phyloP scores from a whole-genome alignment of 192 early-diverging fungal species.

The Linnemannia hyalina region DNA sequence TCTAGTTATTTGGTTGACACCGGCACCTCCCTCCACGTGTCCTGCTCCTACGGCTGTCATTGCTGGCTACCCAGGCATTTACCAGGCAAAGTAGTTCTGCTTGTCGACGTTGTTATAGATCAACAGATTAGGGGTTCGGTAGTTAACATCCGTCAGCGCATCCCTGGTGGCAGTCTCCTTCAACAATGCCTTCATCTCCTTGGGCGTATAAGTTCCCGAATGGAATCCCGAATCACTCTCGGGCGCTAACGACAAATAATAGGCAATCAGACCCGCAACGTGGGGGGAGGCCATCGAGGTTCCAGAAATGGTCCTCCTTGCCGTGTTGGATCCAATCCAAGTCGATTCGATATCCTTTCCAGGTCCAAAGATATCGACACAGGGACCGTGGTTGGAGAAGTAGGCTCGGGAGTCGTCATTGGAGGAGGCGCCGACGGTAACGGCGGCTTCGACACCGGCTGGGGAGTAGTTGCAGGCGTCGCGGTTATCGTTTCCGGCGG shows the following conservation, averaged over 20 bases:
- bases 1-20: neutral
- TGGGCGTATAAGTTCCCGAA: conserved; percentile 58
- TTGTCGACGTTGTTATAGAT: conserved; percentile 66
- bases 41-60: neutral
- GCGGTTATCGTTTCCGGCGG: conserved; percentile 94
- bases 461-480: conserved; percentile 94
- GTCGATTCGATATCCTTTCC: conserved; percentile 71
- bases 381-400: conserved; percentile 83
- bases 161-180: conserved; percentile 67
- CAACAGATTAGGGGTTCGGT: conserved; percentile 71
- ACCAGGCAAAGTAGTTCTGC: conserved; percentile 43
- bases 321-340: conserved; percentile 76
- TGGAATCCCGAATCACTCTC: conserved; percentile 41
- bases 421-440: conserved; percentile 94
- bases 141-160: conserved; percentile 60
- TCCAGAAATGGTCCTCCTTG: conserved; percentile 91
- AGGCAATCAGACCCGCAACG: conserved; percentile 87
- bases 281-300: conserved; percentile 96
- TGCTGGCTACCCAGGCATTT: neutral
- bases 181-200: conserved; percentile 72
- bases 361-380: conserved; percentile 97
- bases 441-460: conserved; percentile 71
- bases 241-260: conserved; percentile 68
- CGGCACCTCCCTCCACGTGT: neutral
- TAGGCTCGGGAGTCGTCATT: conserved; percentile 85